A percentile compares a stretch with the other conserved stretches of the same genome.
Conservation (phyloP, 1,284 basidiomycete genomes). For the Xanthoconium separans region DNA sequence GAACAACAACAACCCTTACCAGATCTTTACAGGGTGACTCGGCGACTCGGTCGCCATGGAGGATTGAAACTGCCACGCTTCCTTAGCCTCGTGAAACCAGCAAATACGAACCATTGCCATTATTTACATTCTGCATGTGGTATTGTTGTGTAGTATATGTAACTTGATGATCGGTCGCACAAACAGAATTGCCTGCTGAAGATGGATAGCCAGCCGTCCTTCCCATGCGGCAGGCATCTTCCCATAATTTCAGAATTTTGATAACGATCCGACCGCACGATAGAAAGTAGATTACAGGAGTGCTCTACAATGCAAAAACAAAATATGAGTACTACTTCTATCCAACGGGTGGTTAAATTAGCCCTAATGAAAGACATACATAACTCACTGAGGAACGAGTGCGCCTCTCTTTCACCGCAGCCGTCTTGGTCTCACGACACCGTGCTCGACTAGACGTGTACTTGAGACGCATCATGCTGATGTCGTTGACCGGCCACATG, state of each 20-base stretch:
- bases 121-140: not conserved
- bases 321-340: too few relatives aligned
- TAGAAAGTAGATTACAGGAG: too few relatives aligned
- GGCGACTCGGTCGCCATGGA: not conserved
- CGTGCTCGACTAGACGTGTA: conserved; percentile 1
- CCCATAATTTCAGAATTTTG: too few relatives aligned
- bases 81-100: not conserved
- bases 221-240: too few relatives aligned
- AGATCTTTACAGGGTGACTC: not conserved
- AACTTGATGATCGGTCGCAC: too few relatives aligned
- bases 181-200: too few relatives aligned
- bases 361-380: too few relatives aligned
- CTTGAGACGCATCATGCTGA: conserved; percentile 10
- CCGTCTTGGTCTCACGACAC: not conserved
- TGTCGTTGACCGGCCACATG: not conserved
- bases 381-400: not conserved
- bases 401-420: not conserved
- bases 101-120: not conserved
- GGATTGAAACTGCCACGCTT: not conserved
- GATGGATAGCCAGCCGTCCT: too few relatives aligned
- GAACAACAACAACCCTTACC: not conserved
- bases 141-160: too few relatives aligned
- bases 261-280: too few relatives aligned
- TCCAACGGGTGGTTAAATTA: too few relatives aligned
- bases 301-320: too few relatives aligned